These are phyloP conservation scores for Sambucus nigra DNA, from an alignment of 129 eudicot genomes.

Conservation along the genomic window DNA sequence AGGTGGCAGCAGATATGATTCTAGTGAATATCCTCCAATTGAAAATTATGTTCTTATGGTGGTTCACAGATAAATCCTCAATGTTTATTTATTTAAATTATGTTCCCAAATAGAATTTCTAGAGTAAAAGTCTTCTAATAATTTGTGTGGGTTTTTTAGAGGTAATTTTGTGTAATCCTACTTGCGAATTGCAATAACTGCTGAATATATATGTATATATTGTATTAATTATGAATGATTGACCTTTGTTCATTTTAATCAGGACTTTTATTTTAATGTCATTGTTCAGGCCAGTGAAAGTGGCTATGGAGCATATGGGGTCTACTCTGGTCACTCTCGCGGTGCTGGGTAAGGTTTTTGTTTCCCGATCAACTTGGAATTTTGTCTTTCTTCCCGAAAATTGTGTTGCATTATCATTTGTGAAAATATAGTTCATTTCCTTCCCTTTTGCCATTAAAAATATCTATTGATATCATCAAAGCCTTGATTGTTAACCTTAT, in stretches of 20 bases:
- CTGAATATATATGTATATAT: too few relatives aligned
- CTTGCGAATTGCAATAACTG: too few relatives aligned
- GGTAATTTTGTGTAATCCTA: too few relatives aligned
- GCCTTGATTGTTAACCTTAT: slow-evolving; percentile 5
- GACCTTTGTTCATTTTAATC: neutral
- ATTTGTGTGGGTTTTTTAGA: too few relatives aligned
- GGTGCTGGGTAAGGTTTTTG: slow-evolving; percentile 36
- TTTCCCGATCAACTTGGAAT: neutral
- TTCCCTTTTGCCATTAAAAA: neutral
- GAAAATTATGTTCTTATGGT: slow-evolving; percentile 35
- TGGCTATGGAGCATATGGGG: slow-evolving; percentile 62
- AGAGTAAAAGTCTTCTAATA: too few relatives aligned
- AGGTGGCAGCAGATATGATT: slow-evolving; percentile 46
- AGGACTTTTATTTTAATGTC: neutral
- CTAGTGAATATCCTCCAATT: slow-evolving; percentile 24
- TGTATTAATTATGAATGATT: neutral
- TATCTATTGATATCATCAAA: neutral
- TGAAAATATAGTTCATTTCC: neutral
- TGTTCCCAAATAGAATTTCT: too few relatives aligned
- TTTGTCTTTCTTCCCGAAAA: neutral
- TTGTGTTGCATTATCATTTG: neutral
- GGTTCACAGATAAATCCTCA: slow-evolving; percentile 37
- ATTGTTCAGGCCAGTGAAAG: slow-evolving; percentile 42
- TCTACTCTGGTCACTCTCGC: slow-evolving; percentile 42
- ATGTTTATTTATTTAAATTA: neutral